Base-by-base conservation (phyloP, 1,139 yeast species). In the Blastobotrys elegans region DNA sequence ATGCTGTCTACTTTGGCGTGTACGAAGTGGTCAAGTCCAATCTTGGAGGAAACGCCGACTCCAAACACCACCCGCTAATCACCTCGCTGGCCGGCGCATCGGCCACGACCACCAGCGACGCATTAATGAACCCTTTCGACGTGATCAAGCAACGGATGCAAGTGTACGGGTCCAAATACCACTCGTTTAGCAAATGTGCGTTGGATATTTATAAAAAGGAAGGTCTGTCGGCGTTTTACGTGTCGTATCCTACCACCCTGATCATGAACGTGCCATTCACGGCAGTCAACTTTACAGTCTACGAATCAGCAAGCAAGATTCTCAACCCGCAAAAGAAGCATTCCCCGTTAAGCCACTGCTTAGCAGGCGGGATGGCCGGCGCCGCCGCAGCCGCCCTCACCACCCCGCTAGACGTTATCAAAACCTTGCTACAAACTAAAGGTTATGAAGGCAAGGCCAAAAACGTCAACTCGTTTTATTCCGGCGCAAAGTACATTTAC, bases 61-160 rank as follows among this genome's bases (percentile, higher is more conserved):
- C 59, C 4, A 83, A 77, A 52, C 84, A 81, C 59, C 88, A 84
- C 60, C 95, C 96, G 14, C 60, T 84, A 46, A 83, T 86, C 58
- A 92, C 96, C 6, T 85, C 94, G 41, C 65, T 81, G 17, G 92
- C 96, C 14, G 97, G 97, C 53, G 86, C 90, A n/a, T 83, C 88
- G 18, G 98, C 97, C 26, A 92, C 98, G 4, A 80, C 82, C 17
- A 88, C 95, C 0, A 82, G 94, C 2, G 98, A 92, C 68, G 97
- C 97, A 2, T 74, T 94, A 56, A 90, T 92, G 97, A 92, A 95
- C 53, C 99, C 99, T 20, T 92, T 92, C 64, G 99, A 92, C 63
- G 95, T 92, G 36, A 74, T 94, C 54, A 92, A 92, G 65, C 99
- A 92, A 65, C 74, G 90, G 60, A 81, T 84, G 84, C 92, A 83